Evolutionary conservation across 352 stramenopile genomes (phyloP), one percentile per base, ranked within the genome.

Genomic region (Phytophthora meadii): DNA sequence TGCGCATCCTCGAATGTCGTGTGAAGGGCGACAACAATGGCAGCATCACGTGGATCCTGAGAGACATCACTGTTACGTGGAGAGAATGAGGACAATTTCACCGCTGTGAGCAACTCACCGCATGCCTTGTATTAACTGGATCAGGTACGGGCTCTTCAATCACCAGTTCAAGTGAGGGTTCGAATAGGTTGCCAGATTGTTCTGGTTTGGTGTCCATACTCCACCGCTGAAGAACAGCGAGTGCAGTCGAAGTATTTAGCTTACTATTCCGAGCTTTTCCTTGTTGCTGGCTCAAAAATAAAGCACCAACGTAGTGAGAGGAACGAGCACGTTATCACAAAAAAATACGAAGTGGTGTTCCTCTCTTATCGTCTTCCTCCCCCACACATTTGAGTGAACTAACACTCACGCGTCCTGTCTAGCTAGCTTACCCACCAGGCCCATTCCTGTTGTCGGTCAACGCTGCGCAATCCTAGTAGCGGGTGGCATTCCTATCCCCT

Each of bases 21-120:
- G 10, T 67, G 32, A 28, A 67, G 49, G 6, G 32, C 50, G 9
- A 46, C 14, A 11, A 67, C 56, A 25, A 71, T 52, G 2, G 41
- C 44, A 34, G 44, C 27, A 54, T 71, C 55, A 44, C 62, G 54
- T 56, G 47, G 41, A 27, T 61, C 17, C 62, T 70, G 19, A 41
- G 12, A 5, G 47, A 30, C 42, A 27, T n/a, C 27, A 59, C 1
- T 1, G 19, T 19, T 11, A 37, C 14, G 27, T 37, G 22, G 9
- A 8, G 14, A 36, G 15, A 30, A 22, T 25, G 5, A 25, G 17
- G 7, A 5, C 42, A 34, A 30, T 30, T 4, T 17, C 6, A 36
- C 7, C 4, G 22, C 15, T 30, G 17, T 36, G 14, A 36, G 11
- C 9, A 30, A 58, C 61, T 28, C 32, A 70, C 62, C 30, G 55